These are phyloP conservation scores for Cutaneotrichosporon sp. DNA, from an alignment of 1,284 basidiomycete species.

Conservation along the genomic window DNA sequence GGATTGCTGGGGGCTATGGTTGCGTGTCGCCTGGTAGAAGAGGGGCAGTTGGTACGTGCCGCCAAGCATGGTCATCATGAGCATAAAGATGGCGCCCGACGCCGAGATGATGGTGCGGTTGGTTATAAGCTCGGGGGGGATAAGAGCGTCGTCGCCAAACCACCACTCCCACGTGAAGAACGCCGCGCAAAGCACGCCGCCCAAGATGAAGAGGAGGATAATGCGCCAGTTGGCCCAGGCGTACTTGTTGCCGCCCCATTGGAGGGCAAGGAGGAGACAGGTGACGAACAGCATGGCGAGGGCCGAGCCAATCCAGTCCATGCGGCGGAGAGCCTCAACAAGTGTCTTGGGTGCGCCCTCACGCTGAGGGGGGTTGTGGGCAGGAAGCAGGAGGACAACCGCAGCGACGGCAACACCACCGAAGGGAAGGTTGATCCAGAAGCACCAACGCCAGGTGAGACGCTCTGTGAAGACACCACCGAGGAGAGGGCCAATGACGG, in stretches of 20 bases:
- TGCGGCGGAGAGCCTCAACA: constrained; percentile 30
- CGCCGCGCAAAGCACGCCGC: constrained; percentile 35
- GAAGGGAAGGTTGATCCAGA: constrained; percentile 54
- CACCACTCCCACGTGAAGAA: constrained; percentile 48
- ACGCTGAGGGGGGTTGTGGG: constrained; percentile 53
- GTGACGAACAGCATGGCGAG: constrained; percentile 48
- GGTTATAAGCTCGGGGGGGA: constrained; percentile 33
- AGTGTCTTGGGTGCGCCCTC: constrained; percentile 32
- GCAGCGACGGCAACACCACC: constrained; percentile 45
- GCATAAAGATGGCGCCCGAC: constrained; percentile 45
- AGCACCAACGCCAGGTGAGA: constrained; percentile 51
- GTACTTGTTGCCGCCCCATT: constrained; percentile 50
- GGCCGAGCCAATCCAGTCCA: constrained; percentile 50
- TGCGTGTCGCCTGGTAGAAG: constrained; percentile 49
- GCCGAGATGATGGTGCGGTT: constrained; percentile 45
- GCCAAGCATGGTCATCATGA: constrained; percentile 50
- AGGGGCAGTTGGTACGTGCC: constrained; percentile 49
- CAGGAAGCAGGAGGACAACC: constrained; percentile 47
- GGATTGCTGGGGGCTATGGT: constrained; percentile 45
- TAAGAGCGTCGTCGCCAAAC: constrained; percentile 41
- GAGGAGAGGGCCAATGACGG: constrained; percentile 45
- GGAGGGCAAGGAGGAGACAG: constrained; percentile 50
- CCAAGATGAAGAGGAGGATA: constrained; percentile 47
- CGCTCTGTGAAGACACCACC: constrained; percentile 51
- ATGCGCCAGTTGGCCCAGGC: constrained; percentile 40